Conservation (phyloP, 2,329 filamentous ascomycete species). For the Diaporthe ampelina region DNA sequence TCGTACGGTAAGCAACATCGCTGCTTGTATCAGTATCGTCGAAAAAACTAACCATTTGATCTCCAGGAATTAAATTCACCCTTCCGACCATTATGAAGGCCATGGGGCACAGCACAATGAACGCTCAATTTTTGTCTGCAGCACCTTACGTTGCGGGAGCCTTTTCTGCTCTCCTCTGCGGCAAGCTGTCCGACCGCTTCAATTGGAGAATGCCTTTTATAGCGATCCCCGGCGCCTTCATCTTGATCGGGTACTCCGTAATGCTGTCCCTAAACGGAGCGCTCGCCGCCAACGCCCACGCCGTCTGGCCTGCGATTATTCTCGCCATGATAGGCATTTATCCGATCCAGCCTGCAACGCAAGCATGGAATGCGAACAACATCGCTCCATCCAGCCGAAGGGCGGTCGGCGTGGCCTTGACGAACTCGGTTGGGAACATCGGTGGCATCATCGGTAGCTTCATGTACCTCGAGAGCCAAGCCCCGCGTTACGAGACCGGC, state of each 20-base stretch:
- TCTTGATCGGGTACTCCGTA: background rate
- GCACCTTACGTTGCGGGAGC: conserved; percentile 2
- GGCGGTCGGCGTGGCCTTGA: background rate
- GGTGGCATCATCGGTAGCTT: conserved; percentile 26
- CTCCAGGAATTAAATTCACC: background rate
- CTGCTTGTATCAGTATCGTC: background rate
- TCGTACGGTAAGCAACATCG: conserved; percentile 14
- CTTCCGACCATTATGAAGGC: conserved; percentile 11
- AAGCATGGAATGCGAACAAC: conserved; percentile 24
- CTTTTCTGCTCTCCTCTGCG: background rate
- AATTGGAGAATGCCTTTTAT: conserved; percentile 13
- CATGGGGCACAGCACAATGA: conserved; percentile 18
- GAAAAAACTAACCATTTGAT: no score
- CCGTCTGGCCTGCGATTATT: background rate
- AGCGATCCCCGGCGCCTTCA: background rate
- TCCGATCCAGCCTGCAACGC: background rate
- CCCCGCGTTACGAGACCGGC: background rate
- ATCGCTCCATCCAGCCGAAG: background rate
- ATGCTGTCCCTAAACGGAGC: conserved; percentile 5
- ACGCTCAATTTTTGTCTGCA: conserved; percentile 12
- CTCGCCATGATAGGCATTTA: background rate
- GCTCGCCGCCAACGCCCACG: background rate
- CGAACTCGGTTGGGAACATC: background rate
- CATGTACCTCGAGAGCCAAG: conserved; percentile 5
- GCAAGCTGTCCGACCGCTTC: conserved; percentile 4